Base-by-base conservation (phyloP, 2,329 filamentous ascomycete species). In the Sarocladium kiliense region DNA sequence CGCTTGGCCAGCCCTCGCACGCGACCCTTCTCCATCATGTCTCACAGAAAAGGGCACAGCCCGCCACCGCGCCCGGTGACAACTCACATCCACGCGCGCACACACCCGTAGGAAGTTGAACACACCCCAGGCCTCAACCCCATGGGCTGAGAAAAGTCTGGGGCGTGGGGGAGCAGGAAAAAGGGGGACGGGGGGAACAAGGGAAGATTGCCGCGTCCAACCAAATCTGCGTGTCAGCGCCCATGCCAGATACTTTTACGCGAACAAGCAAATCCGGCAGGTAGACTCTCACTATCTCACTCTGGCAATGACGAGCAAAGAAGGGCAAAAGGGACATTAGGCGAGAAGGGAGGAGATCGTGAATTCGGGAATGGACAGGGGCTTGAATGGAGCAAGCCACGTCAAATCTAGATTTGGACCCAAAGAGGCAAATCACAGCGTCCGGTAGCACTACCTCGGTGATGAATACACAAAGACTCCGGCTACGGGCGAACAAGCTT, bases 81-180 rank as follows among this genome's bases (percentile, higher is more conserved):
- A 51, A 16, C 27, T 34, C 27, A 34, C 3, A 27, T 12, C 3
- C 27, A 21, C 47, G 14, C 11, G n/a, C 26, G n/a, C 25, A 23
- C 21, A 11, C 23, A 19, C 25, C 16, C n/a, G n/a, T n/a, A n/a
- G n/a, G n/a, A n/a, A n/a, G n/a, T n/a, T 47, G 44, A 51, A 27
- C 27, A 51, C 47, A 51, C 23, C 47, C 47, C 23, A 23, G n/a
- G 25, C 12, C 11, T 16, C 26, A 34, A 51, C 47, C 47, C 27
- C 27, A 51, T 51, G 47, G 47, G 47, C 47, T 21, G 47, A 39
- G 6, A 32, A 51, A 51, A 51, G 47, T 51, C 47, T 51, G 47
- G 47, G 47, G 47, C 47, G 47, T 51, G 47, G 47, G 47, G 47
- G 47, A 27, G 44, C 25, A n/a, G 12, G 25, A 27, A 34, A 27